A percentile compares a stretch with the other conserved stretches of the same genome.
phyloP scores from a whole-genome alignment of 192 early-diverging fungal genomes.

The Helicostylum pulchrum region DNA sequence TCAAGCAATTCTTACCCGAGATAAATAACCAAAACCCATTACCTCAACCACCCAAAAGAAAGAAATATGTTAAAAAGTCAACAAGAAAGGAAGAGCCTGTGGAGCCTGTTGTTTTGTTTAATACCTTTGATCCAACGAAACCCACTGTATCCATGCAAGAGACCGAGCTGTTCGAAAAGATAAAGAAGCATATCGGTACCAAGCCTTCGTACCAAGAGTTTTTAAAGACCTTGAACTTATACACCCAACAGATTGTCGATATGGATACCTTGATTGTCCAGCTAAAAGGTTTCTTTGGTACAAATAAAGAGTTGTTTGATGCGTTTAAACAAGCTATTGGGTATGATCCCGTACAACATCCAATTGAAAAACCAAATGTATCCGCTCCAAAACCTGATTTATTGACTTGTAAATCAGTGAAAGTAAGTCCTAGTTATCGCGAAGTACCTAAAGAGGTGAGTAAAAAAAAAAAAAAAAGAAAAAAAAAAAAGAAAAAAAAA shows the following conservation, averaged over 20 bases:
- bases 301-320: constrained; percentile 80
- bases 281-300: constrained; percentile 82
- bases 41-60: not conserved
- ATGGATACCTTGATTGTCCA: constrained; percentile 78
- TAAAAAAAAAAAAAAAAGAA: constrained; percentile 3
- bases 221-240: constrained; percentile 90
- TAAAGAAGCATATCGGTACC: constrained; percentile 81
- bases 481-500: not conserved
- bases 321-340: constrained; percentile 90
- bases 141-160: constrained; percentile 64
- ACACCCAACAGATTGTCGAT: constrained; percentile 91
- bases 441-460: constrained; percentile 49
- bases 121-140: not conserved
- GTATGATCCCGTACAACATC: constrained; percentile 68
- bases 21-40: not conserved
- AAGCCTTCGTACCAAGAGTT: constrained; percentile 91
- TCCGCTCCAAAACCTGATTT: constrained; percentile 65
- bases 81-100: not conserved
- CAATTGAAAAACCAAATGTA: constrained; percentile 54
- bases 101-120: not conserved
- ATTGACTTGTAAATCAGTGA: constrained; percentile 44
- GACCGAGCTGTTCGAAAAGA: constrained; percentile 90
- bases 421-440: constrained; percentile 68
- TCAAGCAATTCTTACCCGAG: constrained; percentile 96
- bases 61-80: not conserved